Percentiles rank a stretch among this genome's conserved stretches.
Evolutionary conservation across 192 early-diverging fungal genomes (phyloP).

Genomic region (Borealophlyctis nickersoniae): DNA sequence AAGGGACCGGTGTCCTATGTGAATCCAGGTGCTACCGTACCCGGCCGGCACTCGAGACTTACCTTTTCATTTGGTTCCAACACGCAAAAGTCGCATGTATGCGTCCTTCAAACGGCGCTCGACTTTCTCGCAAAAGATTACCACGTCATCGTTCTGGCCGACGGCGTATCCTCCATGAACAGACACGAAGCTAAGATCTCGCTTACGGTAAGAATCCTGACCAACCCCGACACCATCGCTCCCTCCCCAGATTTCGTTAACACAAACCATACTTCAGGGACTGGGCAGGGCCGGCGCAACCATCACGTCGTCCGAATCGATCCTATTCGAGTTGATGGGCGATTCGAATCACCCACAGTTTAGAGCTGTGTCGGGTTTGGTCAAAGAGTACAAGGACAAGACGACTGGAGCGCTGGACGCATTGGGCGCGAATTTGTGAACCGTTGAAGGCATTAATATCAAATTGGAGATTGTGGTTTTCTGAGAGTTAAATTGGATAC

Average conservation of each 20-base stretch:
- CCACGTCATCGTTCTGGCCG: slow-evolving; percentile 85
- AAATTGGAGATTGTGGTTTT: too few species aligned
- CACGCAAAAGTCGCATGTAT: slow-evolving; percentile 96
- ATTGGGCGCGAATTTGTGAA: slow-evolving; percentile 31
- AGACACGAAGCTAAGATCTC: slow-evolving; percentile 81
- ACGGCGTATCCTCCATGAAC: slow-evolving; percentile 87
- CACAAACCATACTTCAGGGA: slow-evolving; percentile 11
- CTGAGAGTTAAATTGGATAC: too few species aligned
- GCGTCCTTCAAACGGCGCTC: slow-evolving; percentile 90
- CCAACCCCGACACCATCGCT: too few species aligned
- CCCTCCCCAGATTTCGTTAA: neutral
- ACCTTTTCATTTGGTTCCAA: too few species aligned
- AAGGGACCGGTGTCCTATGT: too few species aligned
- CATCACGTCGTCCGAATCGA: slow-evolving; percentile 46
- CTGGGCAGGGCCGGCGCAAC: slow-evolving; percentile 34
- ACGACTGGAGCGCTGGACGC: slow-evolving; percentile 41
- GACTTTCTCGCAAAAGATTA: slow-evolving; percentile 75
- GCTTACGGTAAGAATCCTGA: slow-evolving; percentile 62
- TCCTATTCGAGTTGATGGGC: slow-evolving; percentile 49
- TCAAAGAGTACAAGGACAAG: slow-evolving; percentile 78
- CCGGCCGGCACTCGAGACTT: too few species aligned
- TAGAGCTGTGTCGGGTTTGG: slow-evolving; percentile 69
- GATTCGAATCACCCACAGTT: slow-evolving; percentile 82
- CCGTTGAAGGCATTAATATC: too few species aligned
- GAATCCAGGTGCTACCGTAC: too few species aligned